phyloP scores from a whole-genome alignment of 805 yeast species.

The Torulaspora delbrueckii region DNA sequence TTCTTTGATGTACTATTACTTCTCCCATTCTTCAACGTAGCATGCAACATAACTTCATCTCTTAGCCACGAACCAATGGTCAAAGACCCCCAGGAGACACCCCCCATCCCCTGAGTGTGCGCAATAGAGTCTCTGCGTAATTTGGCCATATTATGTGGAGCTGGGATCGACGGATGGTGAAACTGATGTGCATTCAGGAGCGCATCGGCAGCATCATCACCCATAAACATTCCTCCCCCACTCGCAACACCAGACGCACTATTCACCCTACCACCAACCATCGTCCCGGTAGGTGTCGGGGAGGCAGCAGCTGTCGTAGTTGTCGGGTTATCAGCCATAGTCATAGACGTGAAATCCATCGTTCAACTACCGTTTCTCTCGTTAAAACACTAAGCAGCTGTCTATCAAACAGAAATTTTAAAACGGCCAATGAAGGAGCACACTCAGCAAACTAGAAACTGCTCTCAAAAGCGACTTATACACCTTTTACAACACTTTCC shows the following conservation, averaged over 20 bases:
- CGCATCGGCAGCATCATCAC: slow-evolving; percentile 3
- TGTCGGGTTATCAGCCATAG: slow-evolving; percentile 14
- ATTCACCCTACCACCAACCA: slow-evolving; percentile 3
- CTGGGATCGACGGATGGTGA: slow-evolving; percentile 12
- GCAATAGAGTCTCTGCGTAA: slow-evolving; percentile 88
- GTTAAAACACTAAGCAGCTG: background rate
- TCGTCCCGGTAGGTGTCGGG: slow-evolving; percentile 8
- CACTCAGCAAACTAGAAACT: background rate
- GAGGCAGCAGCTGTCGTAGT: slow-evolving; percentile 12
- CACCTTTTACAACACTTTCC: background rate
- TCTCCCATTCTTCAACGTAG: slow-evolving; percentile 21
- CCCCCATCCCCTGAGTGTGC: slow-evolving; percentile 97
- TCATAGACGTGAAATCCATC: slow-evolving; percentile 21
- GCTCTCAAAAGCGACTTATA: background rate
- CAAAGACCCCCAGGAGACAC: slow-evolving; percentile 94
- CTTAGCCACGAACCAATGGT: slow-evolving; percentile 94
- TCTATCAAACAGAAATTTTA: slow-evolving; percentile 1
- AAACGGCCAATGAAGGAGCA: background rate
- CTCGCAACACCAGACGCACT: slow-evolving; percentile 2
- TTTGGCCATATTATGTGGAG: slow-evolving; percentile 31
- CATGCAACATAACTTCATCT: slow-evolving; percentile 76
- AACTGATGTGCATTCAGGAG: slow-evolving; percentile 1
- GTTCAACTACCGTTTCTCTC: slow-evolving; percentile 2
- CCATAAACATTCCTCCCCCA: background rate
- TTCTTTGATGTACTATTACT: slow-evolving; percentile 10